Evolutionary conservation across 768 basidiomycete genomes (phyloP), one percentile per base, ranked within the genome.

Genomic region (Ramaria rubella): DNA sequence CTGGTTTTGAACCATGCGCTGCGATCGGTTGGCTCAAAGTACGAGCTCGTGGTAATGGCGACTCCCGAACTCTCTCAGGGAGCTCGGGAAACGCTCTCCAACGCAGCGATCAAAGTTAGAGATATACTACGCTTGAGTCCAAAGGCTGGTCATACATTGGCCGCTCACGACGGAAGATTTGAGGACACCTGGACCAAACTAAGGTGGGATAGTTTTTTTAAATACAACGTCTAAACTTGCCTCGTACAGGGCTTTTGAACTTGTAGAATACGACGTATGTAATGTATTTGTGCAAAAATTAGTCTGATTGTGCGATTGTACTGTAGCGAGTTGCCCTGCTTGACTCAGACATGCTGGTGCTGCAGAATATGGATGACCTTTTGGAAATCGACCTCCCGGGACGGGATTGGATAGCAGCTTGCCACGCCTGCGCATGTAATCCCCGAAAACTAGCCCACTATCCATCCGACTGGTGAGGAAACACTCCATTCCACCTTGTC

Each of bases 371-470:
- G 85, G 94, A 95, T 70, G 81, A 86, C 44, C 69, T 90, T 52
- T 71, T 81, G 69, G 71, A 77, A 26, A 57, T 81, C 17, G 65
- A 72, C 29, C 72, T 95, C 4, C 77, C 76, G 2, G 58, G 68
- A 14, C 31, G 59, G 19, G 89, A 84, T 60, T 82, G 85, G 69
- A 94, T 97, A 57, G 94, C 91, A 5, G 94, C 93, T 1, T 80
- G 75, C 0, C 94, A 95, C 61, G 94, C 83, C 14, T 99, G 95
- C 65, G 85, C 93, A 3, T 99, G 95, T 73, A 99, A 99, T 70
- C 95, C 94, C 6, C 80, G 83, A 36, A 86, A 82, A 65, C 68
- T 95, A 19, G 59, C 76, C 2, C 90, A 94, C 68, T 99, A 99
- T 71, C 95, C 95, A 7, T 63, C 70, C 3, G 93, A 96, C 67